Conservation (phyloP, 2,329 filamentous ascomycete species). For the Fusarium concolor region DNA sequence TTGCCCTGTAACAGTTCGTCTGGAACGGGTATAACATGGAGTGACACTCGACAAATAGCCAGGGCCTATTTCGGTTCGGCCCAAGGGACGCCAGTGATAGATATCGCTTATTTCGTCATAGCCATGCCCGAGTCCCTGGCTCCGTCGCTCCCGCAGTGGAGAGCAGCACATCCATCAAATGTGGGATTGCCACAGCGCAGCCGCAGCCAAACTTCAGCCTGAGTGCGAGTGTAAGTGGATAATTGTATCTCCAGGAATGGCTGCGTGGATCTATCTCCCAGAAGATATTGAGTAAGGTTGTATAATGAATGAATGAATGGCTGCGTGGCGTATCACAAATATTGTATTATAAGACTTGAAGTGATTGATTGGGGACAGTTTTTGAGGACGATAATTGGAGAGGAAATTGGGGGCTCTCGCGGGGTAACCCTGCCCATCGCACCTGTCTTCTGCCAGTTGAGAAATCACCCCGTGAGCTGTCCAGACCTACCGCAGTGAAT, state of each 20-base stretch:
- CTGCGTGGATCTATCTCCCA: no score
- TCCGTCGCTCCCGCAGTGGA: slow-evolving; percentile 40
- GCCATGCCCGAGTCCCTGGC: slow-evolving; percentile 24
- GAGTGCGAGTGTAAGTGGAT: background rate
- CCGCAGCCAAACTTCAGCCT: background rate
- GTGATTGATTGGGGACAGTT: background rate
- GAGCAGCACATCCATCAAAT: slow-evolving; percentile 6
- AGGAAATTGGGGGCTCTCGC: background rate
- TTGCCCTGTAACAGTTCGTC: background rate
- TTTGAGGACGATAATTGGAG: slow-evolving; percentile 9
- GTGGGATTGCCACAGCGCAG: slow-evolving; percentile 6
- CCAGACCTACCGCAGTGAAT: no score
- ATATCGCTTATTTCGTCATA: slow-evolving; percentile 40
- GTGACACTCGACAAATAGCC: slow-evolving; percentile 1
- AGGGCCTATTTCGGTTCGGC: slow-evolving; percentile 44
- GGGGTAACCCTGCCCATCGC: slow-evolving; percentile 34
- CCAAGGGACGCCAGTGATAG: slow-evolving; percentile 42
- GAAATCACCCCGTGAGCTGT: no score
- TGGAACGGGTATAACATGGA: slow-evolving; percentile 15
- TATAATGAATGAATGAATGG: background rate
- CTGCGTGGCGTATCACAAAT: background rate
- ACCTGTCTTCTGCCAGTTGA: background rate
- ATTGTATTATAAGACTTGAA: no score
- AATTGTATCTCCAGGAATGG: background rate
- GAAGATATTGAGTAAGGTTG: no score